Evolutionary conservation across 257 asterid species (phyloP).

Genomic region (Nyctanthes arbortristis): DNA sequence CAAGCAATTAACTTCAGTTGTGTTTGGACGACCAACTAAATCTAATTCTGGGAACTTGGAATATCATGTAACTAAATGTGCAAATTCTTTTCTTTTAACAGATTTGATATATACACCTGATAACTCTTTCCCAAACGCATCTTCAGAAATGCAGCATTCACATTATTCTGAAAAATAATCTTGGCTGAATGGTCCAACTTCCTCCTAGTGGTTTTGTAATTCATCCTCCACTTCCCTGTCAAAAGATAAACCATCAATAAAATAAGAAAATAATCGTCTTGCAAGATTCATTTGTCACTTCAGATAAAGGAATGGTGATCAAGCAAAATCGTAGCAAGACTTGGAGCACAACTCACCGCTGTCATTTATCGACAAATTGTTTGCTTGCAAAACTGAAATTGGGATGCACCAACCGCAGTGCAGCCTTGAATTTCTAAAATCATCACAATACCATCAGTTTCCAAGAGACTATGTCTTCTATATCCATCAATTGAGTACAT

Average conservation of each 20-base stretch:
- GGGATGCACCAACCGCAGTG: conserved; percentile 41
- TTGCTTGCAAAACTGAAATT: conserved; percentile 33
- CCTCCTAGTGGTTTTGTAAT: conserved; percentile 38
- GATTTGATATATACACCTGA: conserved; percentile 45
- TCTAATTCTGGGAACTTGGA: not conserved
- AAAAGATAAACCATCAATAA: conserved; percentile 21
- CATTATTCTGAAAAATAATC: conserved; percentile 27
- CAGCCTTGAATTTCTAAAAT: conserved; percentile 41
- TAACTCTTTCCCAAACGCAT: conserved; percentile 30
- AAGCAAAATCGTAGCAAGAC: not conserved
- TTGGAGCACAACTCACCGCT: conserved; percentile 47
- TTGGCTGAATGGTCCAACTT: conserved; percentile 32
- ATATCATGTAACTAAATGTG: not conserved
- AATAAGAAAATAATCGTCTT: conserved; percentile 4
- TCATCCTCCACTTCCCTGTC: conserved; percentile 49
- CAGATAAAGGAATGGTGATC: not conserved
- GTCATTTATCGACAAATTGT: conserved; percentile 31
- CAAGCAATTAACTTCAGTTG: not conserved
- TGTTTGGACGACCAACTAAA: not conserved
- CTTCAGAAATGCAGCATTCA: conserved; percentile 31
- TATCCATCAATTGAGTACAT: conserved; percentile 3
- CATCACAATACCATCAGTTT: conserved; percentile 23
- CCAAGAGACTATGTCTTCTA: conserved; percentile 5
- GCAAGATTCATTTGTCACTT: not conserved
- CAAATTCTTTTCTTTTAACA: too few relatives aligned